Base-by-base conservation (phyloP, 805 yeast species). In the Ogataea kodamae region DNA sequence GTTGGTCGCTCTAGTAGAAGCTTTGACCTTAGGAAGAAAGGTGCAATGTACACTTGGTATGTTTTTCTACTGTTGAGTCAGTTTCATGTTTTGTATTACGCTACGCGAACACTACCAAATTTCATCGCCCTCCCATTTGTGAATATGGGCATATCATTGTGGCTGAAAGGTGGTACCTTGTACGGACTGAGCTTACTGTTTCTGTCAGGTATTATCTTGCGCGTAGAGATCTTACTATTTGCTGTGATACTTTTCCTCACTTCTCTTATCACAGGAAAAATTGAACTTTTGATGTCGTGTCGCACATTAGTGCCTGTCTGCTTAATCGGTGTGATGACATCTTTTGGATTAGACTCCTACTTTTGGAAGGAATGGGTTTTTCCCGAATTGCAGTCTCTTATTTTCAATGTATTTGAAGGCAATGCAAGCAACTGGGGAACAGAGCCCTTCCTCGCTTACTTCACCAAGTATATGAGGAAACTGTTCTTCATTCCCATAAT, bases 21-120 rank as follows among this genome's bases (percentile, higher is more conserved):
- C 2, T 48, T 55, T 1, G 57, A 60, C 29, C 49, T 50, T 9
- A 31, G 35, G 28, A 41, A 42, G 22, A 12, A 51, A 20, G 22
- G 34, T 25, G 8, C 30, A 1, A 56, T 68, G 8, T 75, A 76
- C 1, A 40, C 67, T 10, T 82, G 85, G 81, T 86, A 70, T 51
- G 62, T 72, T 14, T 37, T 81, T 3, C 67, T 88, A 37, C 65
- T 69, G 23, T 59, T 73, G 36, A 57, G 82, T 6, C 92, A 88
- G 54, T 90, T 89, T 62, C 97, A 90, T 54, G 42, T 86, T 12
- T 60, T 81, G 40, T 90, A 67, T 62, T 90, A 90, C 54, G 67
- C 84, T n/a, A 70, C 95, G 3, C 68, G 97, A 46, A 76, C 95
- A 0, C 65, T 90, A 38, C 96, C 97, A n/a, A 90, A 90, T 58